These are phyloP conservation scores for Arthrobotrys megalospora DNA, from an alignment of 2,329 filamentous ascomycete genomes.

Conservation along the genomic window DNA sequence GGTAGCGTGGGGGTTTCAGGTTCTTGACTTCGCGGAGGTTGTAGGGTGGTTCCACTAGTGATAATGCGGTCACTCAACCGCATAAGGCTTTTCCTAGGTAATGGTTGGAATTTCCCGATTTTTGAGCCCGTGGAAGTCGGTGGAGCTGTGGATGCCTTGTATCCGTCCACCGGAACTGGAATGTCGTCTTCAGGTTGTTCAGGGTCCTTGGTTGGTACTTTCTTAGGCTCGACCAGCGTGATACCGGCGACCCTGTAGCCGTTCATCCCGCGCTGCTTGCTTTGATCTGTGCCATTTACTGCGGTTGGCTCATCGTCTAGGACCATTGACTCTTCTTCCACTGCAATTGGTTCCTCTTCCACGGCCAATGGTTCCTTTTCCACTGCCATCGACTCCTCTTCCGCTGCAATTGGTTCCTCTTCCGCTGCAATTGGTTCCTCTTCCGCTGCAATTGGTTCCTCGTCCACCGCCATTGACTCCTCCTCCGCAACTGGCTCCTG, in stretches of 20 bases:
- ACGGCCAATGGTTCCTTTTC: too few relatives aligned
- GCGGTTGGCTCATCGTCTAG: too few relatives aligned
- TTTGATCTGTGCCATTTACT: too few relatives aligned
- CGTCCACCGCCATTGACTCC: neutral
- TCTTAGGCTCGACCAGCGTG: neutral
- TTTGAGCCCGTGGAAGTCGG: neutral
- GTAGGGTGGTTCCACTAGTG: neutral
- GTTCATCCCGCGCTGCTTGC: neutral
- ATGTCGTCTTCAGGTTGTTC: neutral
- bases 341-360: too few relatives aligned
- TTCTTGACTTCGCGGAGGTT: neutral
- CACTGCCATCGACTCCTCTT: neutral
- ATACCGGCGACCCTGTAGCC: neutral
- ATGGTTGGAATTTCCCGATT: constrained; percentile 3
- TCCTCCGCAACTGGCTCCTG: neutral
- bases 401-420: neutral
- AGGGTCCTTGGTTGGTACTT: neutral
- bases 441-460: neutral
- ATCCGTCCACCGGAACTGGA: neutral
- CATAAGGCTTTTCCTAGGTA: neutral
- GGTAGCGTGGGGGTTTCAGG: neutral
- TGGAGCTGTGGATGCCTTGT: neutral
- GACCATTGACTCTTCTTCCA: too few relatives aligned
- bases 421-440: neutral
- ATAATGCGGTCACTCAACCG: neutral